A percentile compares a stretch with the other conserved stretches of the same genome.
Conservation (phyloP, 805 yeast species). For the Cyberlindnera meyerae region DNA sequence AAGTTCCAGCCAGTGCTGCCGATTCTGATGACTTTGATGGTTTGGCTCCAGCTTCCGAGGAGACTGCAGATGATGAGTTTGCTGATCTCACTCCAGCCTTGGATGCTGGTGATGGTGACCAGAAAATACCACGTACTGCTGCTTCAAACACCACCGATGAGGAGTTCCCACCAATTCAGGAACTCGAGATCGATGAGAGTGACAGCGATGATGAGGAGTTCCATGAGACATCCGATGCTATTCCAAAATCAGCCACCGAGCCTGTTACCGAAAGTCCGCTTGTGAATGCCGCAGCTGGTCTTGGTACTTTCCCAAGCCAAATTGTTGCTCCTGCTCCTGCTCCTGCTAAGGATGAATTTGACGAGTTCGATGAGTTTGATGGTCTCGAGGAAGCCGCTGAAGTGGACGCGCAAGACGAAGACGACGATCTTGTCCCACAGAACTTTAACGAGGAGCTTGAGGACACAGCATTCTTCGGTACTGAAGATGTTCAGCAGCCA, state of each 20-base stretch:
- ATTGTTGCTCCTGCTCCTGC: slow-evolving; percentile 9
- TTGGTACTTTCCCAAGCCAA: slow-evolving; percentile 1
- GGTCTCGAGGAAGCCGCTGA: slow-evolving; percentile 40
- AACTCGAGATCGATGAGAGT: slow-evolving; percentile 14
- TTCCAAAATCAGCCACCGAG: slow-evolving; percentile 11
- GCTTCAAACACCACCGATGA: too few species aligned
- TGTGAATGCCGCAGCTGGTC: slow-evolving; percentile 14
- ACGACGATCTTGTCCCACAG: slow-evolving; percentile 25
- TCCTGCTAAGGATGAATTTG: slow-evolving; percentile 2
- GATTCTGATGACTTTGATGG: neutral
- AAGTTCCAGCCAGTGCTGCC: neutral
- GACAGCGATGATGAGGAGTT: slow-evolving; percentile 16
- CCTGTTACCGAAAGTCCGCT: slow-evolving; percentile 11
- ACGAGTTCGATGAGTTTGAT: slow-evolving; percentile 38
- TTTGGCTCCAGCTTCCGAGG: slow-evolving; percentile 1
- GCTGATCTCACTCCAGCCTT: slow-evolving; percentile 1
- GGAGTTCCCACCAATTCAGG: slow-evolving; percentile 37
- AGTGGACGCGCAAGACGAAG: slow-evolving; percentile 26
- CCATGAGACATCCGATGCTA: slow-evolving; percentile 17
- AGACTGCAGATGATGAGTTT: slow-evolving; percentile 1
- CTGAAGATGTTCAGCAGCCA: slow-evolving; percentile 11
- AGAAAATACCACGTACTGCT: slow-evolving; percentile 2
- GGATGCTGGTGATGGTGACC: slow-evolving; percentile 5
- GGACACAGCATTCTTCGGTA: slow-evolving; percentile 22
- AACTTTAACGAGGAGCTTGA: slow-evolving; percentile 21